These are phyloP conservation scores for Hysterium pulicare DNA, from an alignment of 2,329 filamentous ascomycete genomes.

Conservation along the genomic window DNA sequence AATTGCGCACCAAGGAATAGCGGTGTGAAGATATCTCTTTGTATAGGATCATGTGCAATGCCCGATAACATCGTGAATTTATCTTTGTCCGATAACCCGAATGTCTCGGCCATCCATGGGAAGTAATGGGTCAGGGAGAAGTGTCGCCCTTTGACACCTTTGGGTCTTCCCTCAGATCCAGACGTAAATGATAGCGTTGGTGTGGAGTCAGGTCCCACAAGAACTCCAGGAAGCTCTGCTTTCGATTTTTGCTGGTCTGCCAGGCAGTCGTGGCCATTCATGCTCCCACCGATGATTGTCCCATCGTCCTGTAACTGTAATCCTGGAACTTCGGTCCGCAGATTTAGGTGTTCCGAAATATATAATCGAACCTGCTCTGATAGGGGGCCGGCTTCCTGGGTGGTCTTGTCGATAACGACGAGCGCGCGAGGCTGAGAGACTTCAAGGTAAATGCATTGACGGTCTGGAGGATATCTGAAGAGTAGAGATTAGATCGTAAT, in stretches of 20 bases:
- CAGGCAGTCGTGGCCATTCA: conserved; percentile 67
- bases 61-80: conserved; percentile 81
- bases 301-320: conserved; percentile 72
- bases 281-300: conserved; percentile 63
- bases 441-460: conserved; percentile 80
- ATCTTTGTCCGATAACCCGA: conserved; percentile 68
- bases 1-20: conserved; percentile 80
- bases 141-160: conserved; percentile 84
- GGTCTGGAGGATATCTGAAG: conserved; percentile 72
- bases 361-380: conserved; percentile 61
- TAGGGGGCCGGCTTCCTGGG: conserved; percentile 62
- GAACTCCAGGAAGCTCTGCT: conserved; percentile 61
- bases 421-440: conserved; percentile 71
- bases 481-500: conserved; percentile 29
- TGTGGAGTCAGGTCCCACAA: conserved; percentile 82
- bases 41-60: conserved; percentile 69
- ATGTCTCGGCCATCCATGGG: conserved; percentile 86
- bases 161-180: conserved; percentile 75
- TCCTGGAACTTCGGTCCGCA: conserved; percentile 72
- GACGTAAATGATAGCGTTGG: conserved; percentile 64
- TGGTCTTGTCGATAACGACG: conserved; percentile 70
- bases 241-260: conserved; percentile 51
- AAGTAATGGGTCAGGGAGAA: conserved; percentile 85
- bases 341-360: conserved; percentile 66
- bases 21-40: conserved; percentile 81